Percentiles rank a stretch among this genome's conserved stretches.
Conservation (phyloP, 164 flowering plant species). For the Euptelea pleiosperma region DNA sequence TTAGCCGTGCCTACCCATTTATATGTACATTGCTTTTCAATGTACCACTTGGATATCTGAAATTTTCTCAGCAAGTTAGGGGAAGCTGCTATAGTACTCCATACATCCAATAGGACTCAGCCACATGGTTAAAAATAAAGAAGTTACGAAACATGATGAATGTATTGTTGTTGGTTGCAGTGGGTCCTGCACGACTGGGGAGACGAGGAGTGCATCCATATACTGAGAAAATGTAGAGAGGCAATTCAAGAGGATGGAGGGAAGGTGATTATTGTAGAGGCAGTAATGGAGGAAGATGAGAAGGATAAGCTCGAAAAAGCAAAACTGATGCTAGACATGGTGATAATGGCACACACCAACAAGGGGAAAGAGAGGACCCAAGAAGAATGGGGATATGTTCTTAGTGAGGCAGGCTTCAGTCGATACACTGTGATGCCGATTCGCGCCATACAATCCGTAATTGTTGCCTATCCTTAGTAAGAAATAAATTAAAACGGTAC, state of each 20-base stretch:
- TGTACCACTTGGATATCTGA: too few species aligned
- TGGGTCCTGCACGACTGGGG: slow-evolving; percentile 69
- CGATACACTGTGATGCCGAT: background rate
- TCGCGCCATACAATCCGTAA: slow-evolving; percentile 1
- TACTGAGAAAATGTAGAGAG: slow-evolving; percentile 49
- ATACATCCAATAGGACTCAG: too few species aligned
- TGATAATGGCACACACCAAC: slow-evolving; percentile 37
- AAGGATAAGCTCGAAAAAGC: slow-evolving; percentile 25
- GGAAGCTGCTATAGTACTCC: too few species aligned
- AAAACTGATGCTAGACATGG: slow-evolving; percentile 54
- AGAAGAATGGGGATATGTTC: slow-evolving; percentile 12
- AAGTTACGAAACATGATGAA: too few species aligned
- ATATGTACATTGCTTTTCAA: too few species aligned
- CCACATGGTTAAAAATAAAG: too few species aligned
- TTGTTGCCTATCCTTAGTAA: slow-evolving; percentile 16
- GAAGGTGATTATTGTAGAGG: slow-evolving; percentile 60
- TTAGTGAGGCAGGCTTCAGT: slow-evolving; percentile 10
- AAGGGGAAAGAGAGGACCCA: slow-evolving; percentile 14
- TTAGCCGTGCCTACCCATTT: too few species aligned
- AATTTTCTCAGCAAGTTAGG: too few species aligned
- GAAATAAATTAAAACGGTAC: too few species aligned
- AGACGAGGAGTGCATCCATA: slow-evolving; percentile 57
- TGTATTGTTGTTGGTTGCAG: slow-evolving; percentile 28
- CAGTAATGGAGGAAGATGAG: slow-evolving; percentile 34
- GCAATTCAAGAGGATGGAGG: slow-evolving; percentile 43